Evolutionary conservation across 352 stramenopile genomes (phyloP), one percentile per base, ranked within the genome.

Genomic region (Pythium biforme): DNA sequence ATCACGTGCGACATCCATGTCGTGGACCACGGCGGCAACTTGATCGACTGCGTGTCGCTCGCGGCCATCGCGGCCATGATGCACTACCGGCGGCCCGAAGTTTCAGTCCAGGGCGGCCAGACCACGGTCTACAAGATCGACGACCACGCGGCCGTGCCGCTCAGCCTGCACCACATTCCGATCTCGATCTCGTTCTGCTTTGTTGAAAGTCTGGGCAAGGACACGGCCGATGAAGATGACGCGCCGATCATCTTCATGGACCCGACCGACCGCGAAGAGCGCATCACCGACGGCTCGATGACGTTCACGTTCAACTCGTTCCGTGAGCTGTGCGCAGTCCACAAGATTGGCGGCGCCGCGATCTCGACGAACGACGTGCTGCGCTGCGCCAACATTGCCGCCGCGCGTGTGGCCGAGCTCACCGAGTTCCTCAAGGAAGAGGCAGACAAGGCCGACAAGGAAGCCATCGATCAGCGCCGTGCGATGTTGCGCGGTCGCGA

Each of bases 121-220:
- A 88, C 81, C 9, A 72, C 73, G 6, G 79, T 97, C 25, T 88
- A 97, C 77, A 87, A 70, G 72, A 76, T 91, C 49, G 85, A 91
- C 54, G 89, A 97, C 55, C 86, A 97, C 60, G 87, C 90, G 33
- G 92, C 96, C 55, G 83, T 97, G 34, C 92, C 94, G 22, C 73
- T 98, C 29, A 97, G 91, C 65, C 76, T 99, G 58, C 95, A 98
- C 79, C 96, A 98, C 77, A 93, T 96, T 34, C 96, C 96, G n/a
- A 83, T 99, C 43, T 97, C 89, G 23, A 88, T 98, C 52, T 97
- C 92, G n/a, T 98, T 98, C 56, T 86, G 82, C 72, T 90, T 93
- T 37, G 55, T 93, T 23, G 69, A 89, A 56, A 62, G 55, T 41
- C 62, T 62, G 19, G 52, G 74, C n/a, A 26, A 56, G 29, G 58